Evolutionary conservation across 768 basidiomycete genomes (phyloP).

Genomic region (Inosperma sp.): DNA sequence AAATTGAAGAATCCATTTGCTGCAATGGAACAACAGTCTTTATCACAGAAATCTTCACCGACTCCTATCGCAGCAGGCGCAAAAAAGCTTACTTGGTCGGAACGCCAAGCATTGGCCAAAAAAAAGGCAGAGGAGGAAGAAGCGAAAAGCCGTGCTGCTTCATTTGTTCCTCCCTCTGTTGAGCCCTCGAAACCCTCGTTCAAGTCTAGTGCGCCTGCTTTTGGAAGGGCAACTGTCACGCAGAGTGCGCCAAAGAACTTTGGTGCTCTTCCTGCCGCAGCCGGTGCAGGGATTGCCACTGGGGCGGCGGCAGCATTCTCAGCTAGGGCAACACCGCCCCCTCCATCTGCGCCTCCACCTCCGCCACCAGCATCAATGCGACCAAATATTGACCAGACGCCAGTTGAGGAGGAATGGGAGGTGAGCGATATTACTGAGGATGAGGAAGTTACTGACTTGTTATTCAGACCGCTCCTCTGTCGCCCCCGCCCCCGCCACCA

Average conservation of each 20-base stretch:
- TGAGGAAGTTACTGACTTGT: neutral
- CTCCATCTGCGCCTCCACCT: conserved; percentile 22
- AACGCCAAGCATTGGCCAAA: conserved; percentile 89
- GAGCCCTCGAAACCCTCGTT: conserved; percentile 35
- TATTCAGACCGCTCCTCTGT: conserved; percentile 32
- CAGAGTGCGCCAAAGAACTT: conserved; percentile 40
- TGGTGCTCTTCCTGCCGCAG: conserved; percentile 33
- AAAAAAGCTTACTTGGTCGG: conserved; percentile 91
- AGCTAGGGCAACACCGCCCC: conserved; percentile 22
- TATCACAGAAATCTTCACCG: conserved; percentile 27
- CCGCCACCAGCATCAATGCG: conserved; percentile 23
- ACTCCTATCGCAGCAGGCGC: conserved; percentile 33
- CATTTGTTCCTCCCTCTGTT: conserved; percentile 37
- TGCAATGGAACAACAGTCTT: conserved; percentile 49
- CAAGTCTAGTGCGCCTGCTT: conserved; percentile 45
- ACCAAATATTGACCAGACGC: conserved; percentile 16
- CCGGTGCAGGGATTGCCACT: conserved; percentile 32
- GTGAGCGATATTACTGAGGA: conserved; percentile 16
- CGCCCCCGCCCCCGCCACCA: conserved; percentile 35
- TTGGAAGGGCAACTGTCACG: conserved; percentile 40
- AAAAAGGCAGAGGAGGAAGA: conserved; percentile 80
- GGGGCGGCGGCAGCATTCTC: conserved; percentile 33
- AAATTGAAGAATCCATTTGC: conserved; percentile 85
- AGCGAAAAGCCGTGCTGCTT: conserved; percentile 53
- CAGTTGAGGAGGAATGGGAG: conserved; percentile 19